These are phyloP conservation scores for Rhizopus microsporus DNA, from an alignment of 371 early-diverging fungal species.

Conservation along the genomic window DNA sequence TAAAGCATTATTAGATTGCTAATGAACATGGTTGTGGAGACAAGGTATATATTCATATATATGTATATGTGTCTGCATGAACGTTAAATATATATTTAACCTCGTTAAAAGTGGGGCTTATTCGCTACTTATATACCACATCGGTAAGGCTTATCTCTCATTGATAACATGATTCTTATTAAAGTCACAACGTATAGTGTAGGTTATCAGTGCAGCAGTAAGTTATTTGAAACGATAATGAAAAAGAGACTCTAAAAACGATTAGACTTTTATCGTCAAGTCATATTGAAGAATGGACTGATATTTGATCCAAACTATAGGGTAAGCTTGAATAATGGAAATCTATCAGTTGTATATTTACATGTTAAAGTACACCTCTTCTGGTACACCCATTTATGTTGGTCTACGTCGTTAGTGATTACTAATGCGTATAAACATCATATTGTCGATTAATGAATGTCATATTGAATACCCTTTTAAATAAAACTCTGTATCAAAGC, in stretches of 20 bases:
- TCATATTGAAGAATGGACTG: slow-evolving; percentile 61
- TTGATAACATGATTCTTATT: not conserved
- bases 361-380: too few species aligned
- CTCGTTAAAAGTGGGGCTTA: slow-evolving; percentile 63
- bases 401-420: too few species aligned
- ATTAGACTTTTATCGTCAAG: slow-evolving; percentile 67
- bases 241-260: not conserved
- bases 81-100: slow-evolving; percentile 2
- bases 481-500: too few species aligned
- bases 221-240: slow-evolving; percentile 4
- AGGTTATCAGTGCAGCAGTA: slow-evolving; percentile 77
- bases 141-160: slow-evolving; percentile 37
- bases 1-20: slow-evolving; percentile 30
- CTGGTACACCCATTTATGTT: too few species aligned
- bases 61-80: not conserved
- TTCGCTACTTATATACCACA: slow-evolving; percentile 77
- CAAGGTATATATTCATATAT: slow-evolving; percentile 35
- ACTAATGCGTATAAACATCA: too few species aligned
- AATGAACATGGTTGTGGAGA: slow-evolving; percentile 60
- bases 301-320: slow-evolving; percentile 71
- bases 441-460: too few species aligned
- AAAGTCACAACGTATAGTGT: slow-evolving; percentile 31
- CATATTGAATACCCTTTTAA: too few species aligned
- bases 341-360: too few species aligned
- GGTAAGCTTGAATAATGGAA: slow-evolving; percentile 18